Base-by-base conservation (phyloP, 225 moss, liverwort and hornwort species). In the Asterella californica region DNA sequence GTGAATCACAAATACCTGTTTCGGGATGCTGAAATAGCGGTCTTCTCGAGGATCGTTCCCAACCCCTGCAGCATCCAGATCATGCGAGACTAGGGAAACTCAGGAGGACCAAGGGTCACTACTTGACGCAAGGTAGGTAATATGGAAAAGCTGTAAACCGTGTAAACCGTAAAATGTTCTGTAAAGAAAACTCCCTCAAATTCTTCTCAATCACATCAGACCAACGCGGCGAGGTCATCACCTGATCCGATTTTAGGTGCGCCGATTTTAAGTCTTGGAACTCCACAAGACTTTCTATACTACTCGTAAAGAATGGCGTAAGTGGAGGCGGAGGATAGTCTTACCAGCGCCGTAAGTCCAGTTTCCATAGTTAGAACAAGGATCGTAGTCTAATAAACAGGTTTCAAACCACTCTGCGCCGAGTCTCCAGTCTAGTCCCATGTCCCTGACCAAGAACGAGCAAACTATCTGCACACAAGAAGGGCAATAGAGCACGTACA, bases 331-430 rank as follows among this genome's bases (percentile, higher is more conserved):
- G 10, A 66, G 10, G 18, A 36, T 37, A 19, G 21, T 7, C 52
- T 84, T 77, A 91, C 93, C 93, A 1, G 99, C 99, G 72, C 99
- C 99, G 63, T 95, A 99, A 55, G 93, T 99, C 99, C 99, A 99
- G 69, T 99, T 99, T 21, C 99, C 99, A 78, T 99, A 99, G 71
- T 99, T 99, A 63, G 99, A 99, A 82, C 95, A 93, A 49, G 99
- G 95, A 78, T 95, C 95, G 74, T 99, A 95, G 85, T 99, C 99
- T 48, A 99, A 87, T 61, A 99, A 88, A 74, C 92, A 99, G 0
- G 95, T 90, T 83, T 99, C 99, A 84, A 99, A 99, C 99, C 95
- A 99, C 73, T 99, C 99, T 42, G 89, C 99, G 75, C 99, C 99
- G 77, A 99, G 89, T 59, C 99, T 90, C 99, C 99, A 99, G 83